A percentile compares a stretch with the other conserved stretches of the same genome.
Conservation (phyloP, 2,329 filamentous ascomycete species). For the Aspergillus sp. region DNA sequence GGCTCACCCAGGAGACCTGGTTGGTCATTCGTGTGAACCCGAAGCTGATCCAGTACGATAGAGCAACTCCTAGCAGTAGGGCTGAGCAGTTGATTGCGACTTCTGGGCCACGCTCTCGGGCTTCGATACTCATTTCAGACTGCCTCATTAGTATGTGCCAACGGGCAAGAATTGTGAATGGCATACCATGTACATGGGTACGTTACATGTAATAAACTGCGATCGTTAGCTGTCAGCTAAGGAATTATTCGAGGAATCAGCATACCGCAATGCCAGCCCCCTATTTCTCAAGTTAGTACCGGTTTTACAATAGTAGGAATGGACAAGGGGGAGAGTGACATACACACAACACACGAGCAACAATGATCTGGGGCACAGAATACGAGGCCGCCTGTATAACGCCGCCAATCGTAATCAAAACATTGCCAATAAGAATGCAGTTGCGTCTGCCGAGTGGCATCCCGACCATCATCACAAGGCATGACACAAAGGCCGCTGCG, state of each 20-base stretch:
- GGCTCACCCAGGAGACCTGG: neutral
- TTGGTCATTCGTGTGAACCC: neutral
- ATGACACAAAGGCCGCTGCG: slow-evolving; percentile 20
- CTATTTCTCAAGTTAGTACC: neutral
- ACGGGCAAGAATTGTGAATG: neutral
- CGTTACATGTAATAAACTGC: slow-evolving; percentile 27
- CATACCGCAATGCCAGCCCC: neutral
- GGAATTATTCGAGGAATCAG: fast-evolving
- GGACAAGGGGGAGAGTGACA: neutral
- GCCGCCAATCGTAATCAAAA: slow-evolving; percentile 28
- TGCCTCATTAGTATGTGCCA: neutral
- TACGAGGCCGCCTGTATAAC: slow-evolving; percentile 29
- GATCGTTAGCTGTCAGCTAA: neutral
- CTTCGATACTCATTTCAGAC: slow-evolving; percentile 19
- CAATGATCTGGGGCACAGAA: slow-evolving; percentile 30
- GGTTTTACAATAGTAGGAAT: neutral
- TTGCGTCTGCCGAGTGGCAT: slow-evolving; percentile 16
- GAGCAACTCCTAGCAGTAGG: neutral
- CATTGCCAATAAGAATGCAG: slow-evolving; percentile 26
- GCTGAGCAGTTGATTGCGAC: slow-evolving; percentile 12
- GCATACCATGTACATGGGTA: slow-evolving; percentile 29
- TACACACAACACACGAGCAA: slow-evolving; percentile 24
- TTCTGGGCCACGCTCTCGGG: slow-evolving; percentile 27
- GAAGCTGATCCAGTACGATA: neutral
- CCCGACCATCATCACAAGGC: slow-evolving; percentile 28